Evolutionary conservation across 2,329 filamentous ascomycete species (phyloP), one percentile per base, ranked within the genome.

Genomic region (Phialophora expanda): DNA sequence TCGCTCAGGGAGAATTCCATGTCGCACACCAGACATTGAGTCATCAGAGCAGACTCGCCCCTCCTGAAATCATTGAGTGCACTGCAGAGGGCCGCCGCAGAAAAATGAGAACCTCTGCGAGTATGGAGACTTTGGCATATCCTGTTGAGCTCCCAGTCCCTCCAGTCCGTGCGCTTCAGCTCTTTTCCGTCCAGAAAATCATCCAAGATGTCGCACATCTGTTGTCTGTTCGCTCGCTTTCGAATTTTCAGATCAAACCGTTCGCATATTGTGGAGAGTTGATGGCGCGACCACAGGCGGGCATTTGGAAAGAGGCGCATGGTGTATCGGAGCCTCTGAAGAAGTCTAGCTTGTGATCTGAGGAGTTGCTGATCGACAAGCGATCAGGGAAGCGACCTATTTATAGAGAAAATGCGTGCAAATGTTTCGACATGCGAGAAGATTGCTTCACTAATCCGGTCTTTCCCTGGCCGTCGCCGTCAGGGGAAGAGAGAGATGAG

Each of bases 241-340:
- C 46, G 46, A 22, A 22, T 3, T 22, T 24, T 50, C 46, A 50
- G n/a, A 3, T 22, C 46, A 12, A 50, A 24, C 22, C 46, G 11
- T 7, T 22, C 22, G n/a, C 46, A 50, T 24, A 50, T n/a, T 20
- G n/a, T 20, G 20, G 22, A 20, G n/a, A 50, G 46, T 50, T 50
- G 11, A 20, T 20, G 11, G 46, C 46, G 46, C 8, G 46, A 50
- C 46, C 46, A 50, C 7, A 50, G 46, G 7, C n/a, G 46, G 22
- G 46, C n/a, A 24, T 50, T 50, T 22, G 46, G 46, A 24, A 50
- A 50, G n/a, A 50, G 46, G 11, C 5, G 46, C 46, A 50, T 50
- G 11, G 3, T 50, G 46, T 24, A 1, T 24, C 22, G 7, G 8
- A 14, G 46, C 24, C 46, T 9, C 11, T 17, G n/a, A 20, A 50